Evolutionary conservation across 1,284 basidiomycete genomes (phyloP).

Genomic region (Marasmius fiardii): DNA sequence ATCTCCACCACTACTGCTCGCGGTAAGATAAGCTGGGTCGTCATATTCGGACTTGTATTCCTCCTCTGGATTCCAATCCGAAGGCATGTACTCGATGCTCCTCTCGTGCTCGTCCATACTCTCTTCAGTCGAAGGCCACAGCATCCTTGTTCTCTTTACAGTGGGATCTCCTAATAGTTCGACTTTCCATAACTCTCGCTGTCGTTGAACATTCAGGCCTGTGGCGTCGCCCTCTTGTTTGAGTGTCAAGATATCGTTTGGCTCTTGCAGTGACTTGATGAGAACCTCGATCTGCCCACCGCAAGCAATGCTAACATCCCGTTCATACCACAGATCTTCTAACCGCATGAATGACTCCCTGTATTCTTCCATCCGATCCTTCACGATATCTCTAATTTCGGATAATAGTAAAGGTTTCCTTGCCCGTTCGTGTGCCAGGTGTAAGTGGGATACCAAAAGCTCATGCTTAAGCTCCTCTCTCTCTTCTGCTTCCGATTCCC

Average conservation of each 20-base stretch:
- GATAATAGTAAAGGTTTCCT: constrained; percentile 36
- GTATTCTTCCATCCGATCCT: constrained; percentile 50
- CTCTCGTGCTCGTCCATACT: constrained; percentile 4
- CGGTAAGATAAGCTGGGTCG: neutral
- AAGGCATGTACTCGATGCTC: constrained; percentile 11
- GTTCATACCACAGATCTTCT: constrained; percentile 71
- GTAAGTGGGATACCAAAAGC: constrained; percentile 47
- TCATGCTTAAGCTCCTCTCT: constrained; percentile 37
- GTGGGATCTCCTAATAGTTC: constrained; percentile 34
- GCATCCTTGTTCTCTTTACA: neutral
- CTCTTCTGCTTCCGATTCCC: constrained; percentile 20
- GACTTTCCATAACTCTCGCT: constrained; percentile 33
- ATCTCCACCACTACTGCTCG: constrained; percentile 5
- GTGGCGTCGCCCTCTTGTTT: constrained; percentile 30
- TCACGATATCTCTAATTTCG: constrained; percentile 51
- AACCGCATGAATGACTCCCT: constrained; percentile 47
- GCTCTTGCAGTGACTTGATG: constrained; percentile 44
- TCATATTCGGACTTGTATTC: constrained; percentile 12
- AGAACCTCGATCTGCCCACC: constrained; percentile 68
- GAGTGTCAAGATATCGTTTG: constrained; percentile 30
- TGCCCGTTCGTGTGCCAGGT: constrained; percentile 47
- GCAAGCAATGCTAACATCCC: constrained; percentile 54
- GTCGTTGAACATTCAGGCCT: constrained; percentile 2
- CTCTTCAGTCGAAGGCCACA: constrained; percentile 14
- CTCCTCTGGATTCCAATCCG: constrained; percentile 12